Evolutionary conservation across 306 rosid genomes (phyloP).

Genomic region (Lathyrus oleraceus): DNA sequence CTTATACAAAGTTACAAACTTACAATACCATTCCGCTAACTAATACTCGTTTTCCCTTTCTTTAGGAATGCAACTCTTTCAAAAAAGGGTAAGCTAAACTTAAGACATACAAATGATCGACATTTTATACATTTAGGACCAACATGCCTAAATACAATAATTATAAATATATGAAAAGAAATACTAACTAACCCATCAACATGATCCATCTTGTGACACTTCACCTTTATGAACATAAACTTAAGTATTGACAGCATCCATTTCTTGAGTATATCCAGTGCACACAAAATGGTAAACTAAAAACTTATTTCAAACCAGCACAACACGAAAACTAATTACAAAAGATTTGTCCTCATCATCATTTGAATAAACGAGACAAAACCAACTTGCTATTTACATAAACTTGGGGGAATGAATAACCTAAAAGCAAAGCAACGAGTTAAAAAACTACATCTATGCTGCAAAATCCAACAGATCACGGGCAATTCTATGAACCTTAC

Average conservation of each 20-base stretch:
- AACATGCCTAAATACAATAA: slow-evolving; percentile 15
- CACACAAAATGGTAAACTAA: slow-evolving; percentile 14
- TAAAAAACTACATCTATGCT: slow-evolving; percentile 46
- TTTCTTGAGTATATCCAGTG: slow-evolving; percentile 27
- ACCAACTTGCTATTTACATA: slow-evolving; percentile 46
- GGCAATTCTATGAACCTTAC: slow-evolving; percentile 48
- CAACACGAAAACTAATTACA: slow-evolving; percentile 40
- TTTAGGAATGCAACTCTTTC: slow-evolving; percentile 5
- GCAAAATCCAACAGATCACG: slow-evolving; percentile 45
- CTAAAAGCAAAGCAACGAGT: slow-evolving; percentile 47
- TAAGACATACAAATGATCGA: slow-evolving; percentile 18
- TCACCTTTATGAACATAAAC: not conserved
- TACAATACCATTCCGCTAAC: slow-evolving; percentile 20
- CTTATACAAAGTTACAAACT: slow-evolving; percentile 14
- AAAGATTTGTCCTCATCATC: slow-evolving; percentile 34
- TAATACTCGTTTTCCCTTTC: not conserved
- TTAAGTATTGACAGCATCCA: slow-evolving; percentile 34
- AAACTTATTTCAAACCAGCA: slow-evolving; percentile 41
- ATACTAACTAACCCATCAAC: slow-evolving; percentile 17
- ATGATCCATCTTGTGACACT: slow-evolving; percentile 18
- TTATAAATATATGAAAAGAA: not conserved
- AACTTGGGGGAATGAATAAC: slow-evolving; percentile 26
- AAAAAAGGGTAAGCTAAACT: slow-evolving; percentile 6
- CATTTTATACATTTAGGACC: slow-evolving; percentile 21
- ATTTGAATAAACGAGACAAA: slow-evolving; percentile 35